Percentiles rank a stretch among this genome's conserved stretches.
Evolutionary conservation across 106 monocot genomes (phyloP).

Genomic region (Posidonia australis): DNA sequence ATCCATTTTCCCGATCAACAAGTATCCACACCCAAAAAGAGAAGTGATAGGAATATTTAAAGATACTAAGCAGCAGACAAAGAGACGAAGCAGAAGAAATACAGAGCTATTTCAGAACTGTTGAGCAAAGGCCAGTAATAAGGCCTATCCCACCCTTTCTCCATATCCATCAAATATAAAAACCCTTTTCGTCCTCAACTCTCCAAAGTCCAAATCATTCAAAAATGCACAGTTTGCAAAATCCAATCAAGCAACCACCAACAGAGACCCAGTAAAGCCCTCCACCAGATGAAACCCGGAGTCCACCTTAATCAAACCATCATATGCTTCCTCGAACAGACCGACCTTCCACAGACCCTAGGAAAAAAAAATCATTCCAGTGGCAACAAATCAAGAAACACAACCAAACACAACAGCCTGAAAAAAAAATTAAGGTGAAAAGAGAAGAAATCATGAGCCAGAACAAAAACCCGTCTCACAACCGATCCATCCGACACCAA

Average conservation of each 20-base stretch:
- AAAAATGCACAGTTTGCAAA: too few relatives aligned
- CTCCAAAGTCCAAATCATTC: not conserved
- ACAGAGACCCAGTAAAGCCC: not conserved
- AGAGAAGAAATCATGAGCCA: not conserved
- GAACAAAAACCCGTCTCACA: too few relatives aligned
- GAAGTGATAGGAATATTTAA: not conserved
- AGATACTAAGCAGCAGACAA: not conserved
- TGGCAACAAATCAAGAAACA: not conserved
- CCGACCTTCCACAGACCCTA: not conserved
- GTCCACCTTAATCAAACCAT: not conserved
- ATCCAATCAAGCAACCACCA: not conserved
- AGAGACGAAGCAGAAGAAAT: not conserved
- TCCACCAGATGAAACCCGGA: not conserved
- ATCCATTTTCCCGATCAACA: slow-evolving; percentile 20
- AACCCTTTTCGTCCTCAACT: not conserved
- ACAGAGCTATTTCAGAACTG: not conserved
- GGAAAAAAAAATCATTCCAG: not conserved
- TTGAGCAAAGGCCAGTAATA: slow-evolving; percentile 6
- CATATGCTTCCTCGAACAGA: not conserved
- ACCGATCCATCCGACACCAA: too few relatives aligned
- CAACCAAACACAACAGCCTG: too few relatives aligned
- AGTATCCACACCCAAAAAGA: not conserved
- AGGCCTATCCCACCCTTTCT: slow-evolving; percentile 2
- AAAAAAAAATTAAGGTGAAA: not conserved
- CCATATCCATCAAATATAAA: not conserved